Base-by-base conservation (phyloP, 768 basidiomycete species). In the Tephrocybe sp. region DNA sequence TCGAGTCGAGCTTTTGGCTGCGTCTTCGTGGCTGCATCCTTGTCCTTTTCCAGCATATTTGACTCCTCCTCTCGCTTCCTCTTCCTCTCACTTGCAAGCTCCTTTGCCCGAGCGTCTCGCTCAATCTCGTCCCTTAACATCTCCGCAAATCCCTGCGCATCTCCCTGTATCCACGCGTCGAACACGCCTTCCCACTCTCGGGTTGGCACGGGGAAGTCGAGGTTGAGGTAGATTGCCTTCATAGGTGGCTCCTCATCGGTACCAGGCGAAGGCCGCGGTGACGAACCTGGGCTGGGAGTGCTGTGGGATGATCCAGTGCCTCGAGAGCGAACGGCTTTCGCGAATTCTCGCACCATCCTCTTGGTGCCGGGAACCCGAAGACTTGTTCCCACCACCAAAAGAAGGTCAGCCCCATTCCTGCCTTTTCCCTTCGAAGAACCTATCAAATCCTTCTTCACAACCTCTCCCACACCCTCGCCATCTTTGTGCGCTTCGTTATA, bases 171-270 rank as follows among this genome's bases (percentile, higher is more conserved):
- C 90, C 92, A 96, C 33, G 81, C 79, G 67, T 97, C 93, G 58
- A 97, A 95, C 3, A 95, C 86, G 7, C 84, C 88, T 54, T 90
- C 88, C 92, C 91, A 95, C 56, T 93, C 91, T 48, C 87, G 76
- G 7, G 84, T 84, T 3, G 91, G 91, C 8, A 85, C 82, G 1
- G 91, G 91, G 64, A 92, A 92, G 55, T 95, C 92, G 33, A 89
- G 69, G 66, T 96, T 96, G 50, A 96, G 75, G 67, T 90, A 93
- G 15, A 95, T 75, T 3, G 87, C 80, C 64, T 80, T 84, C 42
- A 88, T 71, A 3, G 79, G 73, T 20, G 73, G 71, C 50, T 78
- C 78, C 12, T 80, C 83, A 12, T 85, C 80, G 21, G 68, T 58
- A 0, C 65, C 56, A 11, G 70, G 68, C 14, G 74, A 67, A 11